Evolutionary conservation across 345 rosid species (phyloP).

Genomic region (Carallia brachiata): DNA sequence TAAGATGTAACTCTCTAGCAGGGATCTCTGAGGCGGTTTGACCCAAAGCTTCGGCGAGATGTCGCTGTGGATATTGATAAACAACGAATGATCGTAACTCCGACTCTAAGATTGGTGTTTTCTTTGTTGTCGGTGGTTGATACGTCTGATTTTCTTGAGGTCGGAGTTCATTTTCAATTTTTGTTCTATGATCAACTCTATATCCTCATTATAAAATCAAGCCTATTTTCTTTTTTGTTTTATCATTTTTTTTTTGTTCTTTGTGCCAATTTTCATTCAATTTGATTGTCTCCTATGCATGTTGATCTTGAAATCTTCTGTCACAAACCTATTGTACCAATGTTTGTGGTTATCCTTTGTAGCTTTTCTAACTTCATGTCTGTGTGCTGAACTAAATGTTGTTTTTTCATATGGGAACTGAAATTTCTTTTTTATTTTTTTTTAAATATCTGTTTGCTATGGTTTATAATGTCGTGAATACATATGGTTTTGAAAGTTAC

Average conservation of each 20-base stretch:
- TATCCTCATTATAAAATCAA: not conserved
- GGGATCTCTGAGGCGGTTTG: constrained; percentile 68
- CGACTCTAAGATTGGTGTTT: constrained; percentile 73
- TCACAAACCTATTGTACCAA: too few relatives aligned
- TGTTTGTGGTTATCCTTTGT: too few relatives aligned
- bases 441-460: not conserved
- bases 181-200: not conserved
- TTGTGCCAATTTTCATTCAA: too few relatives aligned
- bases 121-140: constrained; percentile 80
- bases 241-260: too few relatives aligned
- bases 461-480: not conserved
- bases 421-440: not conserved
- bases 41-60: constrained; percentile 55
- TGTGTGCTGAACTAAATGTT: too few relatives aligned
- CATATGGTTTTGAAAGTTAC: not conserved
- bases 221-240: too few relatives aligned
- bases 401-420: too few relatives aligned
- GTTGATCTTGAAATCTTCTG: too few relatives aligned
- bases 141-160: constrained; percentile 83
- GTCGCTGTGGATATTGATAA: constrained; percentile 55
- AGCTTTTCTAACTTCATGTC: too few relatives aligned
- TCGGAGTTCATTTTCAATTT: constrained; percentile 26
- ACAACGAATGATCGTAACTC: constrained; percentile 62
- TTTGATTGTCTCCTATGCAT: too few relatives aligned
- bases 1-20: constrained; percentile 36